Evolutionary conservation across 1,284 basidiomycete genomes (phyloP).

Genomic region (Coriolopsis trogii): DNA sequence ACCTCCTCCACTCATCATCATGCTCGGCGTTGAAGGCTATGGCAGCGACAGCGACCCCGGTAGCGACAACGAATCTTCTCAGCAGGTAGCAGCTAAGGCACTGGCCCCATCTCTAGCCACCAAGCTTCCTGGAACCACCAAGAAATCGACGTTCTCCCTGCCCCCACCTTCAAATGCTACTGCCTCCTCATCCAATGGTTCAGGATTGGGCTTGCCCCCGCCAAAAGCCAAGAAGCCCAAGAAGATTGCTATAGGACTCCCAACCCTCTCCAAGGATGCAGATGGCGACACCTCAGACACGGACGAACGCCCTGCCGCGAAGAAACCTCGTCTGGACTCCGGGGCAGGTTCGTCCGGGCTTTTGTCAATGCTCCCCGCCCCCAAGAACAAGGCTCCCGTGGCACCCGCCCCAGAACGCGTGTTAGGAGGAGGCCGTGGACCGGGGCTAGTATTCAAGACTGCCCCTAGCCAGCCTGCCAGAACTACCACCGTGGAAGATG

Average conservation of each 20-base stretch:
- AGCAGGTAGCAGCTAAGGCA: constrained; percentile 9
- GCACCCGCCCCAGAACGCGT: constrained; percentile 52
- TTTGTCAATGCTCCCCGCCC: constrained; percentile 74
- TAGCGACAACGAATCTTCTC: constrained; percentile 44
- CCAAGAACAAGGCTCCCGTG: constrained; percentile 59
- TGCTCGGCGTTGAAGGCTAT: constrained; percentile 77
- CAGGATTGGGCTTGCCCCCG: constrained; percentile 37
- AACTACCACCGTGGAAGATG: constrained; percentile 28
- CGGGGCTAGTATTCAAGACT: constrained; percentile 60
- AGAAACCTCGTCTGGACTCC: constrained; percentile 55
- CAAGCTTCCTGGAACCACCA: constrained; percentile 29
- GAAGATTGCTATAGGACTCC: constrained; percentile 73
- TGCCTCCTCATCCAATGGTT: constrained; percentile 33
- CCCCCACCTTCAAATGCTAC: constrained; percentile 34
- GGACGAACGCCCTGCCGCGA: constrained; percentile 52
- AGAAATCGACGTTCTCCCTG: constrained; percentile 42
- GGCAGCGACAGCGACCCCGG: constrained; percentile 65
- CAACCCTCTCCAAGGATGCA: constrained; percentile 48
- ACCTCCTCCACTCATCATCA: constrained; percentile 34
- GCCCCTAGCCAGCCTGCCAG: constrained; percentile 18
- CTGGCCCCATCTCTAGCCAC: constrained; percentile 19
- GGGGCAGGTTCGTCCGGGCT: constrained; percentile 68
- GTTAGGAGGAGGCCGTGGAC: constrained; percentile 64
- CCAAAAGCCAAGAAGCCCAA: constrained; percentile 50
- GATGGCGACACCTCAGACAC: constrained; percentile 38